Evolutionary conservation across 2,329 filamentous ascomycete genomes (phyloP).

Genomic region (Sporothrix variecibatus): DNA sequence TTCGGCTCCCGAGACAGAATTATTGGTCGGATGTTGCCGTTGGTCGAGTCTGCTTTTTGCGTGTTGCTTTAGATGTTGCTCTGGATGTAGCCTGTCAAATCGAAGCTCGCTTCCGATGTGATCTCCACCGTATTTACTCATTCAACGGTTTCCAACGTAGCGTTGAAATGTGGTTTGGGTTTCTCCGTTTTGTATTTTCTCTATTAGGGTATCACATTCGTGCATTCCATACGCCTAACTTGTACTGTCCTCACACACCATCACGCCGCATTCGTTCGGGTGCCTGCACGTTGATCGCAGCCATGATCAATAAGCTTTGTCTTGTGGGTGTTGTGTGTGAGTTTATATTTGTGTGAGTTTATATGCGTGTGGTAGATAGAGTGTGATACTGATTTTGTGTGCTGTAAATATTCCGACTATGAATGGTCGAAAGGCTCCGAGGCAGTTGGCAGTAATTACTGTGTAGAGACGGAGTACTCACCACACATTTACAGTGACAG

Average conservation of each 20-base stretch:
- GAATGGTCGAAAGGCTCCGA: not conserved
- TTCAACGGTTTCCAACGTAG: not conserved
- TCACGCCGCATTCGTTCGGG: not conserved
- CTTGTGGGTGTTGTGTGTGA: not conserved
- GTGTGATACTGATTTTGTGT: not conserved
- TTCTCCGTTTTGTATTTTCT: not conserved
- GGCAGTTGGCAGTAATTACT: not conserved
- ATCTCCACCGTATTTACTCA: not conserved
- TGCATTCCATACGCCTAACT: not conserved
- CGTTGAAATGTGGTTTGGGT: not conserved
- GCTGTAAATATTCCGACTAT: not conserved
- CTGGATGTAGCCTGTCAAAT: not conserved
- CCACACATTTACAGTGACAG: not conserved
- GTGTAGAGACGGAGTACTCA: not conserved
- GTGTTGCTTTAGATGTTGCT: not conserved
- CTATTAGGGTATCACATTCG: not conserved
- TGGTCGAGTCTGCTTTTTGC: not conserved
- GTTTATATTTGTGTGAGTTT: not conserved
- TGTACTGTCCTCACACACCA: not conserved
- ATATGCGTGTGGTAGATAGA: not conserved
- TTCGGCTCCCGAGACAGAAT: not conserved
- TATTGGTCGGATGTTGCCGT: not conserved
- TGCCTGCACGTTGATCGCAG: slow-evolving; percentile 5
- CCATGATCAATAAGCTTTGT: not conserved
- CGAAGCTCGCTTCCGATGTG: not conserved